phyloP scores from a whole-genome alignment of 1,284 basidiomycete genomes.

The Rhodotorula glutinis region DNA sequence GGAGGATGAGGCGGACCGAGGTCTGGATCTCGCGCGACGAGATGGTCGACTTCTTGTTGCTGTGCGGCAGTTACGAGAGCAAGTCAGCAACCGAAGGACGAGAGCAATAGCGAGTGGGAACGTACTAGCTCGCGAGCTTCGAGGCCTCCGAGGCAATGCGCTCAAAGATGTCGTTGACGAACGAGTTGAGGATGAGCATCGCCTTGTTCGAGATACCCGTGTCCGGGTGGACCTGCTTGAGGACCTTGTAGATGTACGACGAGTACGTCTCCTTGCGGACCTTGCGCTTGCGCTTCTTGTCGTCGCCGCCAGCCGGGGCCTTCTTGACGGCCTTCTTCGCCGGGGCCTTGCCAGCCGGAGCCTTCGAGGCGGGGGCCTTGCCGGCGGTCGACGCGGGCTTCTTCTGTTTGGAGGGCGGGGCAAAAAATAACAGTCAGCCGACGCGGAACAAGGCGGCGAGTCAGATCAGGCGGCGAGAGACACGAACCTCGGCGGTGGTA shows the following conservation, averaged over 20 bases:
- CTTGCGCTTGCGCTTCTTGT: constrained; percentile 90
- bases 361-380: constrained; percentile 63
- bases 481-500: constrained; percentile 58
- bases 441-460: too few relatives aligned
- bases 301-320: constrained; percentile 57
- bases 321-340: constrained; percentile 61
- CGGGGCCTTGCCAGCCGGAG: constrained; percentile 69
- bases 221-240: constrained; percentile 81
- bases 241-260: constrained; percentile 51
- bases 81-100: neutral
- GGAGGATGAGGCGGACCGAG: constrained; percentile 81
- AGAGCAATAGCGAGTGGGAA: neutral
- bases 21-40: constrained; percentile 86
- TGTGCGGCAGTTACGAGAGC: neutral
- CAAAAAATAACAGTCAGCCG: too few relatives aligned
- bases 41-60: constrained; percentile 92
- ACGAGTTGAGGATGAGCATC: constrained; percentile 62
- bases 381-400: constrained; percentile 44
- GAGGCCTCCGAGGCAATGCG: constrained; percentile 73
- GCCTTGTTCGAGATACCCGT: constrained; percentile 96
- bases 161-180: constrained; percentile 54
- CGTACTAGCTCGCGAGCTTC: constrained; percentile 73
- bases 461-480: too few relatives aligned
- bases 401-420: constrained; percentile 10
- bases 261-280: constrained; percentile 48